phyloP scores from a whole-genome alignment of 305 asterid genomes.

The Euphrasia arctica region DNA sequence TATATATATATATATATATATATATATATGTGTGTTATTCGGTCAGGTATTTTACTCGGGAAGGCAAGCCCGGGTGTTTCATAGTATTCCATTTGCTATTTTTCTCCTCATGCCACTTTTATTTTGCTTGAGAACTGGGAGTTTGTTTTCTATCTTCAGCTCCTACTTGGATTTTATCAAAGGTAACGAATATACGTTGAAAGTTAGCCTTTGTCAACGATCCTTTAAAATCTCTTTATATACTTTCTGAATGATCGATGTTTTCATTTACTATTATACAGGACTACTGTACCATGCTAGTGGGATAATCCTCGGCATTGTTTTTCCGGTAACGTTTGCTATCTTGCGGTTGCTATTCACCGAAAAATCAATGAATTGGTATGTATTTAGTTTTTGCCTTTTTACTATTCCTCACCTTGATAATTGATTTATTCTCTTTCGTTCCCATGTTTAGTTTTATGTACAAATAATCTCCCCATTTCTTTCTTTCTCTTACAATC shows the following conservation, averaged over 20 bases:
- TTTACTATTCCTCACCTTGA: slow-evolving; percentile 13
- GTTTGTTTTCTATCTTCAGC: slow-evolving; percentile 40
- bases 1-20: too few relatives aligned
- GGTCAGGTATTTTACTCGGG: slow-evolving; percentile 71
- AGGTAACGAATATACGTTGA: slow-evolving; percentile 50
- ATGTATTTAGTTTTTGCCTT: slow-evolving; percentile 27
- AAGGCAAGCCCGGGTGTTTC: slow-evolving; percentile 66
- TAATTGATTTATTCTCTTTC: slow-evolving; percentile 16
- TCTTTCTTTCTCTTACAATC: slow-evolving; percentile 1
- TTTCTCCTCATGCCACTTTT: slow-evolving; percentile 78
- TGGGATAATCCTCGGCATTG: slow-evolving; percentile 68
- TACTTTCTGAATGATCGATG: slow-evolving; percentile 15
- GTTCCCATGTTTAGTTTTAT: neutral
- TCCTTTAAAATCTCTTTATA: slow-evolving; percentile 12
- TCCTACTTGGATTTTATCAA: slow-evolving; percentile 66
- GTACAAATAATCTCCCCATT: neutral
- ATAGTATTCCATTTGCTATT: slow-evolving; percentile 74
- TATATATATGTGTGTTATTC: slow-evolving; percentile 24
- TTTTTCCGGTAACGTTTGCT: slow-evolving; percentile 65
- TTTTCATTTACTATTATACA: slow-evolving; percentile 40
- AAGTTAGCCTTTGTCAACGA: slow-evolving; percentile 15
- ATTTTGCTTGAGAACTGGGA: slow-evolving; percentile 54
- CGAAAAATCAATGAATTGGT: slow-evolving; percentile 91
- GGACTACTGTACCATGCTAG: slow-evolving; percentile 69
- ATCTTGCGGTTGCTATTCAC: slow-evolving; percentile 67